These are phyloP conservation scores for Sparassis latifolia DNA, from an alignment of 1,284 basidiomycete species.

Conservation along the genomic window DNA sequence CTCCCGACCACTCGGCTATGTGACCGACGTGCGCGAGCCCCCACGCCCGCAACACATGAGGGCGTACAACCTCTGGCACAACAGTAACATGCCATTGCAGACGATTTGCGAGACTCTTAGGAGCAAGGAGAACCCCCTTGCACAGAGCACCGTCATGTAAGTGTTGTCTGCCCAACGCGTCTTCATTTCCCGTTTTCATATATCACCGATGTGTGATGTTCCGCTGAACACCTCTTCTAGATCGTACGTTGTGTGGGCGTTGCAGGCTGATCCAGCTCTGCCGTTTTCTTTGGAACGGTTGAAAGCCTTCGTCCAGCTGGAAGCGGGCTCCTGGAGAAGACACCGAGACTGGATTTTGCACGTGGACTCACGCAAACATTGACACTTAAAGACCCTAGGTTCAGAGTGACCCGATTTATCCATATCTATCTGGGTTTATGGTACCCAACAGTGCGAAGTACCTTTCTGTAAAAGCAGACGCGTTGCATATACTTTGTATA, in stretches of 20 bases:
- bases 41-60: constrained; percentile 41
- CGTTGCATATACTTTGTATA: too few relatives aligned
- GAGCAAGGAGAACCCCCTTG: constrained; percentile 37
- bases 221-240: constrained; percentile 19
- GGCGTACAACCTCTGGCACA: constrained; percentile 54
- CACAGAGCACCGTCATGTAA: constrained; percentile 52
- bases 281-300: constrained; percentile 32
- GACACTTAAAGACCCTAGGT: too few relatives aligned
- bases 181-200: neutral
- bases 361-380: constrained; percentile 7
- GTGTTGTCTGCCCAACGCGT: constrained; percentile 14
- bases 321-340: constrained; percentile 35
- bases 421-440: too few relatives aligned
- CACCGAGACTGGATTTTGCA: constrained; percentile 31
- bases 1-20: constrained; percentile 1
- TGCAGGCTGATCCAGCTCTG: constrained; percentile 34
- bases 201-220: neutral
- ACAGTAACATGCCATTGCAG: constrained; percentile 33
- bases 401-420: too few relatives aligned
- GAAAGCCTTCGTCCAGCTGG: constrained; percentile 31
- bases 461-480: too few relatives aligned
- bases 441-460: too few relatives aligned
- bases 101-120: constrained; percentile 42
- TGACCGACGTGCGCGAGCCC: neutral
- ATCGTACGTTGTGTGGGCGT: constrained; percentile 38